Conservation (phyloP, 345 rosid species). For the Boechera retrofracta region DNA sequence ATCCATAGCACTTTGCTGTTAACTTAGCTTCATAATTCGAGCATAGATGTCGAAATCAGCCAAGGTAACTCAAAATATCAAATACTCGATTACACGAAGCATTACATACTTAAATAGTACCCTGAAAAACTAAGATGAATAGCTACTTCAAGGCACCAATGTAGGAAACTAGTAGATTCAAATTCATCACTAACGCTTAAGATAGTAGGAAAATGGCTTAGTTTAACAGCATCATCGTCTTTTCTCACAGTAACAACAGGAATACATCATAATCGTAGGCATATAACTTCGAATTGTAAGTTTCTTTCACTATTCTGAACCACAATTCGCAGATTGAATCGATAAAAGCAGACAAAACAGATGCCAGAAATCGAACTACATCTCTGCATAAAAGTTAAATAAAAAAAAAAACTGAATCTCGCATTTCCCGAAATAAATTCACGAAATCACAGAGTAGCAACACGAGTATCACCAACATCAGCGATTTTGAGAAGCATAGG, state of each 20-base stretch:
- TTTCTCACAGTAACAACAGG: constrained; percentile 16
- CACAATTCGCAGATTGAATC: neutral
- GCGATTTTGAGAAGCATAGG: constrained; percentile 8
- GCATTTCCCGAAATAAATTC: neutral
- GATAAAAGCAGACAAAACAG: neutral
- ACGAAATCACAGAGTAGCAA: neutral
- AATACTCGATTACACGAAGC: neutral
- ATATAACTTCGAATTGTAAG: neutral
- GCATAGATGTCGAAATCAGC: neutral
- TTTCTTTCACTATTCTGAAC: neutral
- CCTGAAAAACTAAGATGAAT: neutral
- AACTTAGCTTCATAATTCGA: neutral
- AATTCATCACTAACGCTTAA: constrained; percentile 2
- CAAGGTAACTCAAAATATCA: constrained; percentile 14
- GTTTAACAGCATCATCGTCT: constrained; percentile 5
- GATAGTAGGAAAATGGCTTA: neutral
- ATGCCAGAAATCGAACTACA: neutral
- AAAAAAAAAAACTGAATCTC: constrained; percentile 10
- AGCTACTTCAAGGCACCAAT: constrained; percentile 6
- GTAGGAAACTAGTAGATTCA: neutral
- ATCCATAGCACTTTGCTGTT: neutral
- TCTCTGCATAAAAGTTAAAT: neutral
- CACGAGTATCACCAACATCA: neutral
- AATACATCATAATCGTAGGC: neutral
- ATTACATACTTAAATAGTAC: neutral